phyloP scores from a whole-genome alignment of 1,139 yeast genomes.

The Blastobotrys petasosporus region DNA sequence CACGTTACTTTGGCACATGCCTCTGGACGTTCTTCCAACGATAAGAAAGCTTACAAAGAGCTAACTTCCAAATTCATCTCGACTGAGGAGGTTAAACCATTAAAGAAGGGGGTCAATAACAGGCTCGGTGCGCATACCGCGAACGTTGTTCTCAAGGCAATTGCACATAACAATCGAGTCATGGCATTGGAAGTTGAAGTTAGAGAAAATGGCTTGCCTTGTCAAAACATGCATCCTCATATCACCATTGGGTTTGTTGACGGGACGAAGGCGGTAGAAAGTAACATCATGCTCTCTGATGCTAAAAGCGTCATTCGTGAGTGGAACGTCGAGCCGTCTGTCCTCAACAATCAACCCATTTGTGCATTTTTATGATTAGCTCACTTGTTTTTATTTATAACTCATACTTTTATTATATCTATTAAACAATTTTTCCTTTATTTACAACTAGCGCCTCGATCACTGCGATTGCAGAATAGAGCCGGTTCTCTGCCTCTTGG shows the following conservation, averaged over 20 bases:
- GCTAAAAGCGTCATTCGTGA: slow-evolving; percentile 10
- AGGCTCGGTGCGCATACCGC: slow-evolving; percentile 3
- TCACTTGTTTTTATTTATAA: slow-evolving; percentile 12
- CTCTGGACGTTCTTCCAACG: slow-evolving; percentile 19
- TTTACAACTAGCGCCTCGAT: slow-evolving; percentile 83
- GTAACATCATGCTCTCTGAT: slow-evolving; percentile 39
- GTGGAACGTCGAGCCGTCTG: slow-evolving; percentile 22
- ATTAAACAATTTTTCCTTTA: slow-evolving; percentile 50
- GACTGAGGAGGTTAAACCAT: slow-evolving; percentile 1
- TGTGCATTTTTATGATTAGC: slow-evolving; percentile 16
- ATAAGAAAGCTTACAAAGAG: slow-evolving; percentile 33
- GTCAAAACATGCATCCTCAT: slow-evolving; percentile 50
- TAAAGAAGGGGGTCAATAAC: slow-evolving; percentile 5
- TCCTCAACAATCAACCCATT: slow-evolving; percentile 15
- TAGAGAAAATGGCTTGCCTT: slow-evolving; percentile 28
- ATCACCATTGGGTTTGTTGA: slow-evolving; percentile 66
- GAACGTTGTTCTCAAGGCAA: slow-evolving; percentile 11
- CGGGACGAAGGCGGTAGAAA: slow-evolving; percentile 46
- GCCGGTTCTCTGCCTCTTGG: slow-evolving; percentile 91
- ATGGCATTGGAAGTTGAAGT: slow-evolving; percentile 53
- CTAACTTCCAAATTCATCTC: slow-evolving; percentile 21
- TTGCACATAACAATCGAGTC: slow-evolving; percentile 17
- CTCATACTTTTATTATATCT: neutral
- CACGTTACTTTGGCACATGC: slow-evolving; percentile 77
- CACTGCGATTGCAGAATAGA: slow-evolving; percentile 94